phyloP scores from a whole-genome alignment of 257 asterid genomes.

The Vinca minor region DNA sequence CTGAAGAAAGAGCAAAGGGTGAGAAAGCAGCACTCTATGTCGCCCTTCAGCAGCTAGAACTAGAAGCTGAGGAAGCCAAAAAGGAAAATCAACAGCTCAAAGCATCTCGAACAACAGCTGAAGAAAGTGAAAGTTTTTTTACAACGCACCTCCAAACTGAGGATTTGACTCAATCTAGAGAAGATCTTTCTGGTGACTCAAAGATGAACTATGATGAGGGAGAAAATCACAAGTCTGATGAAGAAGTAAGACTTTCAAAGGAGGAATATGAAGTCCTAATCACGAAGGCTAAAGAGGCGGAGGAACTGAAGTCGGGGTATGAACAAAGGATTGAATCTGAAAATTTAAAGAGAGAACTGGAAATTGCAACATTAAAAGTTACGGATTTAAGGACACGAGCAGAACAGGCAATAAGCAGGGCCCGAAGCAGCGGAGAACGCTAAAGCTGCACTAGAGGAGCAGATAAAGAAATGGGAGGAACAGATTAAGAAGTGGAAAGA shows the following conservation, averaged over 20 bases:
- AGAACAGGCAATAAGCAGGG: conserved; percentile 80
- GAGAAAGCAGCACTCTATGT: conserved; percentile 36
- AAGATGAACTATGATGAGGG: not conserved
- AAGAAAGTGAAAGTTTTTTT: conserved; percentile 17
- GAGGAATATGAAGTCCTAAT: conserved; percentile 14
- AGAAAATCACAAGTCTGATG: not conserved
- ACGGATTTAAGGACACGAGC: conserved; percentile 54
- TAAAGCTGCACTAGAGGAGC: conserved; percentile 39
- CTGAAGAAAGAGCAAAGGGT: conserved; percentile 34
- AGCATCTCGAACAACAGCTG: conserved; percentile 16
- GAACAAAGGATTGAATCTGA: conserved; percentile 21
- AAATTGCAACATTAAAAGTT: conserved; percentile 28
- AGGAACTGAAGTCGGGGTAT: not conserved
- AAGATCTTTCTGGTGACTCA: not conserved
- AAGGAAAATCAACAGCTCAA: conserved; percentile 27
- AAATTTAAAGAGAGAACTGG: conserved; percentile 36
- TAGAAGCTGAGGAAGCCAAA: conserved; percentile 42
- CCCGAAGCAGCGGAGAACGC: conserved; percentile 69
- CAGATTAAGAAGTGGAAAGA: conserved; percentile 47
- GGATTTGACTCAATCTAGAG: not conserved
- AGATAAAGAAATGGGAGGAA: conserved; percentile 37
- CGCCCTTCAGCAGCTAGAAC: conserved; percentile 45
- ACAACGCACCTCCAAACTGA: not conserved
- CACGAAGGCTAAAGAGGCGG: conserved; percentile 1
- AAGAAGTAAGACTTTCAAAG: conserved; percentile 13